A percentile compares a stretch with the other conserved stretches of the same genome.
Conservation (phyloP, 2,329 filamentous ascomycete genomes). For the Diaporthe capsici region DNA sequence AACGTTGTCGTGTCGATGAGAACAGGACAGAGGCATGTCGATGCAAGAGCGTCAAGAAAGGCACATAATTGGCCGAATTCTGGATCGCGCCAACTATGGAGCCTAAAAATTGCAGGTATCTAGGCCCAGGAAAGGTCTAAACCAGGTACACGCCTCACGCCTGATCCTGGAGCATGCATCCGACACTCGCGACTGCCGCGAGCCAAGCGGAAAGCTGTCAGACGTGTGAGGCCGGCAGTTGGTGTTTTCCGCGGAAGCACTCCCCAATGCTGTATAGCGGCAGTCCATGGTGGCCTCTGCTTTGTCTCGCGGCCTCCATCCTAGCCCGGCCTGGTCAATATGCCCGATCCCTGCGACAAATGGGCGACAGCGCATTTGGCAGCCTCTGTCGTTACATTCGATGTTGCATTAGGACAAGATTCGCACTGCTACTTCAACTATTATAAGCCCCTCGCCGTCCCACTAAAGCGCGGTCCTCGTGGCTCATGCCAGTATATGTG, state of each 20-base stretch:
- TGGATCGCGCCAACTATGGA: too few relatives aligned
- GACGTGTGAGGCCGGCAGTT: background rate
- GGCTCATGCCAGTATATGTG: background rate
- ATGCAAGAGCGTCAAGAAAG: too few relatives aligned
- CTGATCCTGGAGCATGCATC: background rate
- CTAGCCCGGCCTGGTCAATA: background rate
- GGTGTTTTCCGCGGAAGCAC: background rate
- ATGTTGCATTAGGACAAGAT: background rate
- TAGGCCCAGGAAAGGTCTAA: background rate
- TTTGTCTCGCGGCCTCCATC: background rate
- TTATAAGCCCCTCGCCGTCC: background rate
- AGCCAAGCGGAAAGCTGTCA: background rate
- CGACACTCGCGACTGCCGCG: background rate
- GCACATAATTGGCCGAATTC: too few relatives aligned
- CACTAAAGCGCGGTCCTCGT: background rate
- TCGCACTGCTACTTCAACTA: background rate
- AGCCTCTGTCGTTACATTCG: background rate
- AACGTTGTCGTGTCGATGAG: too few relatives aligned
- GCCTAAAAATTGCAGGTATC: too few relatives aligned
- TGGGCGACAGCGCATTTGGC: background rate
- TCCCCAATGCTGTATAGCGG: background rate
- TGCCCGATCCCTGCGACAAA: conserved; percentile 1
- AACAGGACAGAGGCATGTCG: too few relatives aligned
- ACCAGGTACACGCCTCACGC: background rate
- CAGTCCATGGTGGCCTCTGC: background rate